Evolutionary conservation across 345 rosid genomes (phyloP).

Genomic region (Eucalyptus microcorys): DNA sequence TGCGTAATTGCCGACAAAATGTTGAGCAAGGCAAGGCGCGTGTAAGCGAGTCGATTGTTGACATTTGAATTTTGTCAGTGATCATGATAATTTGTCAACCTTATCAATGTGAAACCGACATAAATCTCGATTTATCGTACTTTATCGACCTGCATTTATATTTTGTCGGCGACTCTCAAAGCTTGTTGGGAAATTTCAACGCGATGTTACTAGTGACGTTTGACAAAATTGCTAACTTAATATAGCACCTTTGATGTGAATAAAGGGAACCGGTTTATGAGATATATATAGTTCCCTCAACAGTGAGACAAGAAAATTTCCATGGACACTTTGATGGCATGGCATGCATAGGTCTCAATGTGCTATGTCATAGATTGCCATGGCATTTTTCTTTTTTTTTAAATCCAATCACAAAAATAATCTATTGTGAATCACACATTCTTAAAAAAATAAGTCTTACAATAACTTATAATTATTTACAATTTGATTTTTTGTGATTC

Average conservation of each 20-base stretch:
- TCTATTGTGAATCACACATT: no score
- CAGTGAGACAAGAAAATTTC: background rate
- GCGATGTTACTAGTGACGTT: accelerated
- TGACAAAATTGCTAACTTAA: background rate
- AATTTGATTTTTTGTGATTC: accelerated
- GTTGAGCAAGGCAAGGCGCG: background rate
- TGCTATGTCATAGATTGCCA: background rate
- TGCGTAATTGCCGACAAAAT: background rate
- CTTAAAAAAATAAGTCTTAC: accelerated
- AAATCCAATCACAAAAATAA: no score
- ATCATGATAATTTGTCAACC: background rate
- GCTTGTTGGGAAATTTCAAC: background rate
- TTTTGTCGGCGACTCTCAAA: background rate
- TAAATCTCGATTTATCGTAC: background rate
- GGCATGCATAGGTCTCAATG: background rate
- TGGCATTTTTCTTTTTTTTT: background rate
- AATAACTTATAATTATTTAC: no score
- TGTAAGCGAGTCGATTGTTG: background rate
- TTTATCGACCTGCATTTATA: background rate
- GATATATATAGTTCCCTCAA: background rate
- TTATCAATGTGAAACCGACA: background rate
- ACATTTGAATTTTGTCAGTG: background rate
- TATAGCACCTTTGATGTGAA: background rate
- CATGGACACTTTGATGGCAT: background rate
- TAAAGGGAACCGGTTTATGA: background rate